Conservation (phyloP, 441 rosid genomes). For the Aquilaria agallochum region DNA sequence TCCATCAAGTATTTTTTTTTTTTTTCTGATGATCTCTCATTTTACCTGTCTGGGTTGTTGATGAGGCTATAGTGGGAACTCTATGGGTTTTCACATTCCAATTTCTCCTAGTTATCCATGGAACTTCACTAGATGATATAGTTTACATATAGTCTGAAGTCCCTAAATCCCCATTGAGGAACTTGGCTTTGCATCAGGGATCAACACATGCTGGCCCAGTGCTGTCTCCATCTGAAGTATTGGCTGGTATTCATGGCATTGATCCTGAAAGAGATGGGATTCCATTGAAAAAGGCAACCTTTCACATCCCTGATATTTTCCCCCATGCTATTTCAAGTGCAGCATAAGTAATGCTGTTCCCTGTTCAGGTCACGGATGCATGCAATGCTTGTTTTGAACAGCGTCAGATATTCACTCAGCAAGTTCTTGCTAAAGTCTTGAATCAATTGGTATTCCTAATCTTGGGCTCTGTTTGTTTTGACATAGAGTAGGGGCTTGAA, state of each 20-base stretch:
- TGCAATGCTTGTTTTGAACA: conserved; percentile 97
- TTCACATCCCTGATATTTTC: conserved; percentile 10
- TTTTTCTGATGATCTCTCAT: neutral
- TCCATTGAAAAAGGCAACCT: conserved; percentile 83
- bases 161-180: neutral
- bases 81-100: neutral
- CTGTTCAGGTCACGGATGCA: conserved; percentile 87
- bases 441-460: conserved; percentile 80
- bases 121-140: no score
- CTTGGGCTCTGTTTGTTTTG: neutral
- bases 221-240: conserved; percentile 82
- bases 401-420: conserved; percentile 85
- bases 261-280: conserved; percentile 91
- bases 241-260: conserved; percentile 92
- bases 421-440: conserved; percentile 93
- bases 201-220: conserved; percentile 66
- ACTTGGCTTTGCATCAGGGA: conserved; percentile 41
- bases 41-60: neutral
- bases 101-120: no score
- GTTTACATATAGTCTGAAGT: no score
- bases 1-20: no score
- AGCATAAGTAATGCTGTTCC: conserved; percentile 19
- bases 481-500: no score
- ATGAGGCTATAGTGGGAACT: neutral
- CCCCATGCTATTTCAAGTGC: conserved; percentile 2